Conservation (phyloP, 2,329 filamentous ascomycete species). For the Colletotrichum coccodes region DNA sequence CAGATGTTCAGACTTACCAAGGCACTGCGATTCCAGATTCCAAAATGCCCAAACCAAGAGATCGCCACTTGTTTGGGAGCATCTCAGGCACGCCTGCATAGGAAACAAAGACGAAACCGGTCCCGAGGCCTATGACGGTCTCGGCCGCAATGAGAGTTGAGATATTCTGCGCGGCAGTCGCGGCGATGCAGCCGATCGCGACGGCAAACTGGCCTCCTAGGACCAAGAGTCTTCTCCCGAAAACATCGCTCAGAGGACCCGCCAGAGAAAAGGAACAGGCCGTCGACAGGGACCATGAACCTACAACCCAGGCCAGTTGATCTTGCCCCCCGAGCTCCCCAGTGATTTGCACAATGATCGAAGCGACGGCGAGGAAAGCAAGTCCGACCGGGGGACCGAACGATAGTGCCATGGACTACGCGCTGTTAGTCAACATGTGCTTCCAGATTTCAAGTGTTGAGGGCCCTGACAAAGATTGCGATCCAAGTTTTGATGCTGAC, state of each 20-base stretch:
- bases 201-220: slow-evolving; percentile 24
- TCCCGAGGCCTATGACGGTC: slow-evolving; percentile 44
- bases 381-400: slow-evolving; percentile 30
- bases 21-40: slow-evolving; percentile 30
- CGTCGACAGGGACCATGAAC: slow-evolving; percentile 31
- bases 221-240: slow-evolving; percentile 26
- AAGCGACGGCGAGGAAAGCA: slow-evolving; percentile 24
- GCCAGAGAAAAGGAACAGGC: slow-evolving; percentile 32
- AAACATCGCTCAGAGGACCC: slow-evolving; percentile 29
- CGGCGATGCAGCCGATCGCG: slow-evolving; percentile 36
- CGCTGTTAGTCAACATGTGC: neutral
- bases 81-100: slow-evolving; percentile 46
- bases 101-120: slow-evolving; percentile 44
- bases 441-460: too few relatives aligned
- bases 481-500: slow-evolving; percentile 31
- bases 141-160: slow-evolving; percentile 39
- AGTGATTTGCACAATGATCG: slow-evolving; percentile 26
- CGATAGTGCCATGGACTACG: slow-evolving; percentile 27
- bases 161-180: slow-evolving; percentile 38
- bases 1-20: slow-evolving; percentile 33
- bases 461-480: slow-evolving; percentile 19
- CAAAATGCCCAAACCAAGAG: slow-evolving; percentile 28
- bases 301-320: slow-evolving; percentile 27
- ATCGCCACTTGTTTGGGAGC: slow-evolving; percentile 46
- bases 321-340: slow-evolving; percentile 23